Base-by-base conservation (phyloP, 805 yeast species). In the Candida dajiaensis region DNA sequence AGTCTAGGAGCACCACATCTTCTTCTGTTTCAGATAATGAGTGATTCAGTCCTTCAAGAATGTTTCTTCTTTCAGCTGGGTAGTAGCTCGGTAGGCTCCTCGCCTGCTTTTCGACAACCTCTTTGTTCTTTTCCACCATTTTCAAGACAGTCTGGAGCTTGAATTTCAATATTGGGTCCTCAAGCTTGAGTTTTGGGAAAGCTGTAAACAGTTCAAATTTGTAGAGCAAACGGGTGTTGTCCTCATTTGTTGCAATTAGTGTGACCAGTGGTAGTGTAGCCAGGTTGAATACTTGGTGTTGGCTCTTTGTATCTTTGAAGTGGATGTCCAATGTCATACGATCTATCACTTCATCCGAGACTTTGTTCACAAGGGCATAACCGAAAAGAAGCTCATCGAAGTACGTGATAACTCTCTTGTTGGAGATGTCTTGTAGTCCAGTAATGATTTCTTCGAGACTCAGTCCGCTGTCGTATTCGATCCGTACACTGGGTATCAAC, bases 131-230 rank as follows among this genome's bases (percentile, higher is more conserved):
- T 12, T 20, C 23, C 3, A 20, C 39, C 39, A 11, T 16, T 23
- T 9, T 36, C 29, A 21, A 44, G 1, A 7, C 25, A n/a, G 6
- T 51, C 42, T 22, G 46, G 37, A 51, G 31, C 10, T 41, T 43
- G 1, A 59, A 20, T 21, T 40, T 42, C 3, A 58, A 20, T 0
- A 33, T 6, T 11, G 64, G 61, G 6, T 54, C 50, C 9, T 47
- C 49, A 4, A 59, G 28, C 39, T 50, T 53, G 11, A 50, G 25
- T 45, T 57, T 59, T 15, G 64, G 64, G 43, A 55, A 58, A 4
- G 54, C 40, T 4, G 54, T 42, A 23, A 53, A 48, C 8, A 48
- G 7, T 5, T 42, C 43, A 36, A 59, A 53, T 12, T 44, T 48
- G 44, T 48, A 57, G 2, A 51, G 36, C 3, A 37, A 9, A 7